These are phyloP conservation scores for Ambrosiella cleistominuta DNA, from an alignment of 2,329 filamentous ascomycete species.

Conservation along the genomic window DNA sequence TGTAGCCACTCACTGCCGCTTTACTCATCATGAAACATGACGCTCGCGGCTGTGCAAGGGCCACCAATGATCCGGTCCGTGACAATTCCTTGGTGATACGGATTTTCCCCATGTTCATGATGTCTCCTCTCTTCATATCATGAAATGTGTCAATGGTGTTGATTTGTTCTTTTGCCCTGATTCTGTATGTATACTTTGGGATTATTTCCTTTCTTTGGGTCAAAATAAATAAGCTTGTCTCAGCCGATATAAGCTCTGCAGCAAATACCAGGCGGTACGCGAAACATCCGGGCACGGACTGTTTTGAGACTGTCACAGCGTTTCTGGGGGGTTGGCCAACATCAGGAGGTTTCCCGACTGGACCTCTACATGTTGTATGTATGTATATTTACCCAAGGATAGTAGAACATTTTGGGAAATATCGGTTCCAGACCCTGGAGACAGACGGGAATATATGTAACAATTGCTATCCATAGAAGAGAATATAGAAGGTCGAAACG, in stretches of 20 bases:
- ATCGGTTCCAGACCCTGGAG: not conserved
- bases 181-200: not conserved
- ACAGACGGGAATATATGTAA: no score
- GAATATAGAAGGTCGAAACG: no score
- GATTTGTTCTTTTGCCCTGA: not conserved
- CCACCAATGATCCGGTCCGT: not conserved
- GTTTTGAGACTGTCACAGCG: constrained; percentile 1
- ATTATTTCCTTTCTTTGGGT: not conserved
- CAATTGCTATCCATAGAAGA: no score
- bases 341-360: not conserved
- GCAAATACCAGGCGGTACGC: not conserved
- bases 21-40: not conserved
- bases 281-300: not conserved
- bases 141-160: no score
- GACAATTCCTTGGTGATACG: no score
- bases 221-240: not conserved
- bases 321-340: not conserved
- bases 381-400: no score
- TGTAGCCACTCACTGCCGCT: not conserved
- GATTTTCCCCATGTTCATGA: no score
- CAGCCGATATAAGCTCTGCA: not conserved
- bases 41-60: not conserved
- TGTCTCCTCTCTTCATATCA: no score
- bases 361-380: not conserved
- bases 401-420: not conserved